phyloP scores from a whole-genome alignment of 306 rosid species.

The Trifolium dubium region DNA sequence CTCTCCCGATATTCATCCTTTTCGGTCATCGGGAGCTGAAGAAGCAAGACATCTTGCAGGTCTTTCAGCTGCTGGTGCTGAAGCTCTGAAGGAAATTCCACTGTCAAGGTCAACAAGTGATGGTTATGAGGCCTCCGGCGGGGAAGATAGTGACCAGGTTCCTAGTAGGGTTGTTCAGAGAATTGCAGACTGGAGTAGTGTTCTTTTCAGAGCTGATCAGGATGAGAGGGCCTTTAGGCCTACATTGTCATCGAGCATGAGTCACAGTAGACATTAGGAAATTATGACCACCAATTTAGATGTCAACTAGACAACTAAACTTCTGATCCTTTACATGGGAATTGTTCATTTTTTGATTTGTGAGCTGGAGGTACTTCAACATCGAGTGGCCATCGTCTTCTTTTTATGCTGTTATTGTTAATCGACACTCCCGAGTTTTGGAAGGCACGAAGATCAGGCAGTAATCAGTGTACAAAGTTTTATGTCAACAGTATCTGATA shows the following conservation, averaged over 20 bases:
- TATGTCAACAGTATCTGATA: conserved; percentile 24
- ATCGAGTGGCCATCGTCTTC: conserved; percentile 30
- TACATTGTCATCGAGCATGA: conserved; percentile 52
- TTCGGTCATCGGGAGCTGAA: conserved; percentile 69
- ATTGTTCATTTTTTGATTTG: conserved; percentile 69
- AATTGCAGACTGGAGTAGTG: conserved; percentile 70
- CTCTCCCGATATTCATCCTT: conserved; percentile 91
- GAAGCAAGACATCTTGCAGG: conserved; percentile 61
- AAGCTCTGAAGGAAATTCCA: conserved; percentile 64
- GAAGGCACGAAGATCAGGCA: background rate
- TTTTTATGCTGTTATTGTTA: conserved; percentile 35
- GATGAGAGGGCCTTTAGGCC: conserved; percentile 57
- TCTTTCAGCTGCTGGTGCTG: conserved; percentile 52
- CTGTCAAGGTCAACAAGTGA: conserved; percentile 92
- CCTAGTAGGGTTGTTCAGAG: conserved; percentile 76
- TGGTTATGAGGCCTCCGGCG: conserved; percentile 98
- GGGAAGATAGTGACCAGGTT: conserved; percentile 89
- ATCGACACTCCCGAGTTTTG: conserved; percentile 32
- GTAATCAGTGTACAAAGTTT: conserved; percentile 45
- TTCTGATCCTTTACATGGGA: conserved; percentile 46
- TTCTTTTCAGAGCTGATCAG: conserved; percentile 63
- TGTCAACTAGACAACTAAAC: conserved; percentile 21
- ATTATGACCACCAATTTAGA: conserved; percentile 51
- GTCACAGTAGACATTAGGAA: conserved; percentile 48
- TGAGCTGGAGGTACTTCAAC: conserved; percentile 44